These are phyloP conservation scores for Pelargonium exstipulatum DNA, from an alignment of 441 rosid species.

Conservation along the genomic window DNA sequence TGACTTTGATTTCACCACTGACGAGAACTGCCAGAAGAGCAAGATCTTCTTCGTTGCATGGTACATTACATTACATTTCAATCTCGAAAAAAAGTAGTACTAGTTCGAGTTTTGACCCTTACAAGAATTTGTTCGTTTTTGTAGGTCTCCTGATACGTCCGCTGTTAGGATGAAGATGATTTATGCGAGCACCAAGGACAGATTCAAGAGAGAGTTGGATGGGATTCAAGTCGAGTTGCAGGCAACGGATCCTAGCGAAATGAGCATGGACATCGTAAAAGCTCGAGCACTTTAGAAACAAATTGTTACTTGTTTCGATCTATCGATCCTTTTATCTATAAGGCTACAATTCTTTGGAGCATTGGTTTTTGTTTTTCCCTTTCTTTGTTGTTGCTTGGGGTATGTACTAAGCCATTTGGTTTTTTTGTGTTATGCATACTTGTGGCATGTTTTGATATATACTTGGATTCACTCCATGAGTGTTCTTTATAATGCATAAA, in stretches of 20 bases:
- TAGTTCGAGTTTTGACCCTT: not conserved
- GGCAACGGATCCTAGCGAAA: constrained; percentile 75
- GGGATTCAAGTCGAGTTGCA: constrained; percentile 72
- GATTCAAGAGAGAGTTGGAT: constrained; percentile 72
- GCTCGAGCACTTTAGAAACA: constrained; percentile 42
- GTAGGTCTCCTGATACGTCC: constrained; percentile 58
- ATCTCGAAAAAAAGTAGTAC: not conserved
- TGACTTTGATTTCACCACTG: constrained; percentile 54
- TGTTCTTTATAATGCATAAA: not conserved
- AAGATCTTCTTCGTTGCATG: constrained; percentile 74
- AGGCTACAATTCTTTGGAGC: not conserved
- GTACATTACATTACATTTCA: constrained; percentile 23
- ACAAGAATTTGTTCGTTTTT: not conserved
- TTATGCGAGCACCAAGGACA: constrained; percentile 68
- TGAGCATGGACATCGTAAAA: constrained; percentile 65
- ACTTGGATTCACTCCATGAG: not conserved
- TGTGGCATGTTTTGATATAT: constrained; percentile 12
- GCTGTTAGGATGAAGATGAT: constrained; percentile 63
- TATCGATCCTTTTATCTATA: not conserved
- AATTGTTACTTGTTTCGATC: not conserved
- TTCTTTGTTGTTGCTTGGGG: not conserved
- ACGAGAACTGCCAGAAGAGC: constrained; percentile 70
- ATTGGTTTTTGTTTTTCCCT: not conserved
- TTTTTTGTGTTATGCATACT: constrained; percentile 10
- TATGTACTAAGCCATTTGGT: constrained; percentile 2